phyloP scores from a whole-genome alignment of 306 rosid species.

The Casuarina equisetifolia region DNA sequence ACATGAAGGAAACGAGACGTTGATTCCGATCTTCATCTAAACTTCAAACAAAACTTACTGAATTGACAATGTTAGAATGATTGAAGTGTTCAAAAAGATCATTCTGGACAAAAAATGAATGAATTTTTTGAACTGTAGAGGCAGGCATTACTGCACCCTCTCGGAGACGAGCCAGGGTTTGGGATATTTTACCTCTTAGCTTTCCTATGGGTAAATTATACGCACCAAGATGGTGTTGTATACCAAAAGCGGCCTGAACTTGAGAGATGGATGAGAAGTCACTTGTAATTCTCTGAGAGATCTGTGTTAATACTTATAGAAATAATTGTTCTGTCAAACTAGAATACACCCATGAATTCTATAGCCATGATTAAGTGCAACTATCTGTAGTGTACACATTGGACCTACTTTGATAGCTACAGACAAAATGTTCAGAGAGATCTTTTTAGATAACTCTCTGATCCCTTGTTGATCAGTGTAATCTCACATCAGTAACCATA shows the following conservation, averaged over 20 bases:
- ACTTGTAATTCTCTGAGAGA: neutral
- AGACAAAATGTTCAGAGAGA: neutral
- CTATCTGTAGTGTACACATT: neutral
- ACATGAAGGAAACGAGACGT: neutral
- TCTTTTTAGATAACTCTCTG: neutral
- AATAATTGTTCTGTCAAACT: neutral
- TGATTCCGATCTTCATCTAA: neutral
- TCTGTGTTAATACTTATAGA: neutral
- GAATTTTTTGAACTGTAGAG: neutral
- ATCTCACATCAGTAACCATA: neutral
- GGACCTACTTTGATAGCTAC: neutral
- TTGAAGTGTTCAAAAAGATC: neutral
- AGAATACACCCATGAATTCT: neutral
- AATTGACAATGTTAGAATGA: neutral
- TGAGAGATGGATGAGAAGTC: neutral
- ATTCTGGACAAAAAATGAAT: neutral
- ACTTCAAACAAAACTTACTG: neutral
- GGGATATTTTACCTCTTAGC: too few species aligned
- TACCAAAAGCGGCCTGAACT: neutral
- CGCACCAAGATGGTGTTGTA: too few species aligned
- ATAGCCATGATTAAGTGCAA: neutral
- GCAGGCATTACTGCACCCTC: neutral
- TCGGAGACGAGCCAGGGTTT: too few species aligned
- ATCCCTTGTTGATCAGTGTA: neutral
- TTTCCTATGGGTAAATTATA: too few species aligned